A percentile compares a stretch with the other conserved stretches of the same genome.
Conservation (phyloP, 1,284 basidiomycete species). For the Leccinum pachyderme region DNA sequence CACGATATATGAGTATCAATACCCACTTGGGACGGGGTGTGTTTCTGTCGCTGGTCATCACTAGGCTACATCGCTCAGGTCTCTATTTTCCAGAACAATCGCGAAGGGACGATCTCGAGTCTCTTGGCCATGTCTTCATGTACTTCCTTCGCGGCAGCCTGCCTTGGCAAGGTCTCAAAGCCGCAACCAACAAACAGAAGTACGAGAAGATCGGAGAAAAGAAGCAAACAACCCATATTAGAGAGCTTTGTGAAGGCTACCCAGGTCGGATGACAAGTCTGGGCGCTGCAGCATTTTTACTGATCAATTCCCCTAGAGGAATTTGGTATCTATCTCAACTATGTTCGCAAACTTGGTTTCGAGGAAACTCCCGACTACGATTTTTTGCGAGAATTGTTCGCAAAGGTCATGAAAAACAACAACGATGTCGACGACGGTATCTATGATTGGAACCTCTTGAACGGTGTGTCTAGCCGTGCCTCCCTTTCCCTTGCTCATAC, state of each 20-base stretch:
- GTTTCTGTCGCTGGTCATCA: not conserved
- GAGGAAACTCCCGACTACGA: conserved; percentile 98
- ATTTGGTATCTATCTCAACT: conserved; percentile 96
- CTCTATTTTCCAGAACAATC: conserved; percentile 54
- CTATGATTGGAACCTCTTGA: conserved; percentile 96
- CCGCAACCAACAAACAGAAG: conserved; percentile 98
- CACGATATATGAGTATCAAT: conserved; percentile 98
- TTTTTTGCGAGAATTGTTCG: conserved; percentile 92
- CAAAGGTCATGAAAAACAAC: conserved; percentile 87
- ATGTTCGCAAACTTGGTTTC: conserved; percentile 93
- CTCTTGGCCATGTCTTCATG: conserved; percentile 97
- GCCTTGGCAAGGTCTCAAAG: conserved; percentile 94
- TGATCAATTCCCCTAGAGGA: conserved; percentile 74
- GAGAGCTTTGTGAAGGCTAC: conserved; percentile 94
- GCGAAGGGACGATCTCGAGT: conserved; percentile 91
- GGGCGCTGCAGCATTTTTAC: conserved; percentile 85
- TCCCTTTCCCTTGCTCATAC: conserved; percentile 9
- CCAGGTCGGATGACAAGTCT: conserved; percentile 64
- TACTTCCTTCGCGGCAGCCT: conserved; percentile 93
- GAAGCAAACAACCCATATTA: conserved; percentile 93
- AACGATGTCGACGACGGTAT: conserved; percentile 91
- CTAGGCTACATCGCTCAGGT: conserved; percentile 2
- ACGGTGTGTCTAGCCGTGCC: conserved; percentile 59
- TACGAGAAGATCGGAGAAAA: conserved; percentile 99
- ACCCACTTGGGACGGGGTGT: conserved; percentile 87